A percentile compares a stretch with the other conserved stretches of the same genome.
phyloP scores from a whole-genome alignment of 2,329 filamentous ascomycete species.

The Rutstroemia sydowiana region DNA sequence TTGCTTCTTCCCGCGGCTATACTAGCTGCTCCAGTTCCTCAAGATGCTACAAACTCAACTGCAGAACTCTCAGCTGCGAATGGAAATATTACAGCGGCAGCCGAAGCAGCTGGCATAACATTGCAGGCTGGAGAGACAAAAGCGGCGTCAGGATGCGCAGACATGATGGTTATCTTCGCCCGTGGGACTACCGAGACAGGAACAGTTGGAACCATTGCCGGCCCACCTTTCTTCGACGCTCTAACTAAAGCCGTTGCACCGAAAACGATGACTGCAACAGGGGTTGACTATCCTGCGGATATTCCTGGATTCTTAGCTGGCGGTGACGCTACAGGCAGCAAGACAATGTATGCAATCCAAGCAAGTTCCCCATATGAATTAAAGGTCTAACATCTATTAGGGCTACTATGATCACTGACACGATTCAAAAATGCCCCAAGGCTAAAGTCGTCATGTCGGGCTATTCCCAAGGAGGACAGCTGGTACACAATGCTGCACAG shows the following conservation, averaged over 20 bases:
- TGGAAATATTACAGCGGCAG: not conserved
- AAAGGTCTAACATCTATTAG: constrained; percentile 10
- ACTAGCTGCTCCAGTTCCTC: not conserved
- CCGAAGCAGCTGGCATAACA: no score
- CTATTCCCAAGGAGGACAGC: constrained; percentile 22
- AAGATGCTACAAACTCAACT: not conserved
- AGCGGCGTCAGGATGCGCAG: constrained; percentile 14
- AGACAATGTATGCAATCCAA: constrained; percentile 37
- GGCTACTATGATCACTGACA: not conserved
- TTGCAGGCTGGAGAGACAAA: not conserved
- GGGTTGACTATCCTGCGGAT: constrained; percentile 44
- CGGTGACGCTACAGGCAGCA: constrained; percentile 38
- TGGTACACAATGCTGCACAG: constrained; percentile 21
- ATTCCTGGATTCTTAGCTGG: constrained; percentile 38
- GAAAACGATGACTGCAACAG: constrained; percentile 40
- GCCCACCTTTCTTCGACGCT: constrained; percentile 23
- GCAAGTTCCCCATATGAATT: no score
- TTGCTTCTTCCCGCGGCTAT: not conserved
- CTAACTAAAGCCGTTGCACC: constrained; percentile 36
- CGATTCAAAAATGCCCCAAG: not conserved
- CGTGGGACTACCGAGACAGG: constrained; percentile 22
- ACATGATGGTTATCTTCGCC: constrained; percentile 24
- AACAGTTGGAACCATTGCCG: constrained; percentile 21
- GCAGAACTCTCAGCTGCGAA: not conserved
- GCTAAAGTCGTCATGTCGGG: constrained; percentile 15